These are phyloP conservation scores for Scheffersomyces amazonensis DNA, from an alignment of 805 yeast genomes.

Conservation along the genomic window DNA sequence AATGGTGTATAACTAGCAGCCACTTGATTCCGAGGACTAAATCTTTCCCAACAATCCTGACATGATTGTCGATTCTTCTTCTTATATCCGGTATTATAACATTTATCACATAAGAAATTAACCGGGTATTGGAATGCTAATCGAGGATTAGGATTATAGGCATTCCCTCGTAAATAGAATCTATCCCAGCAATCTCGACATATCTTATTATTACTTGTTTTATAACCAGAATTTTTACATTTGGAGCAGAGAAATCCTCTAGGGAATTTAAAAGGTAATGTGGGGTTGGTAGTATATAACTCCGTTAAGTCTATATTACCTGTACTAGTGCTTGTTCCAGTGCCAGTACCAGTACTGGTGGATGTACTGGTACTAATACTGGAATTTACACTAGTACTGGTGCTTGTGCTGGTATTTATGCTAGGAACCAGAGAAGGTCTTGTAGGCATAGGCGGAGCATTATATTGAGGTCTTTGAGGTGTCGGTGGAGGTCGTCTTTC, in stretches of 20 bases:
- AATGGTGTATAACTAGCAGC: neutral
- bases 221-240: slow-evolving; percentile 72
- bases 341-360: slow-evolving; percentile 13
- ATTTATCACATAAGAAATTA: slow-evolving; percentile 59
- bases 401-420: too few relatives aligned
- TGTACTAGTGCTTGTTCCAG: neutral
- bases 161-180: slow-evolving; percentile 32
- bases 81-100: slow-evolving; percentile 68
- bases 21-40: slow-evolving; percentile 39
- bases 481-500: slow-evolving; percentile 3
- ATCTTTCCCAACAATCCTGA: slow-evolving; percentile 25
- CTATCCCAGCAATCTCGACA: slow-evolving; percentile 71
- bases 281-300: slow-evolving; percentile 43
- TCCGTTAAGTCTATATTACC: slow-evolving; percentile 3
- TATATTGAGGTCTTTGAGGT: neutral
- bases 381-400: too few relatives aligned
- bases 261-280: slow-evolving; percentile 69
- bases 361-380: slow-evolving; percentile 4
- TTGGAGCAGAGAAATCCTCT: slow-evolving; percentile 56
- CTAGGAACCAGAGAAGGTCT: too few relatives aligned
- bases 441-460: slow-evolving; percentile 4
- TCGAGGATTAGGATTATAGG: slow-evolving; percentile 43
- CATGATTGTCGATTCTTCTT: slow-evolving; percentile 65
- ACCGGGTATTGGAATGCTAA: slow-evolving; percentile 68
- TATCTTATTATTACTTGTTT: slow-evolving; percentile 56